phyloP scores from a whole-genome alignment of 148 eudicot species.

The Rhododendron kiyosumense region DNA sequence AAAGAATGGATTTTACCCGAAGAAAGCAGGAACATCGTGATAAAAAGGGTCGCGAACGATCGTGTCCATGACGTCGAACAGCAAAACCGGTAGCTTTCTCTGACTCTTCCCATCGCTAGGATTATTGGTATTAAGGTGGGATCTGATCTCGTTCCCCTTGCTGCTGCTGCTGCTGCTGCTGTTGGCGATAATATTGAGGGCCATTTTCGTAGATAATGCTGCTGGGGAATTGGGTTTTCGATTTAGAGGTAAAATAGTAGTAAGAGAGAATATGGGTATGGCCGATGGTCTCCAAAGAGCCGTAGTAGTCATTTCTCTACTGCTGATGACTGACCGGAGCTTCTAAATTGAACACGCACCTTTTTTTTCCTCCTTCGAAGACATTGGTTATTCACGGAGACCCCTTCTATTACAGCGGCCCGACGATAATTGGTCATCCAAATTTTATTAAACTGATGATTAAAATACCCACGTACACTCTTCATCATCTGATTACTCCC shows the following conservation, averaged over 20 bases:
- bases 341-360: neutral
- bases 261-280: neutral
- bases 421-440: no score
- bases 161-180: neutral
- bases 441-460: no score
- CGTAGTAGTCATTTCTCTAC: neutral
- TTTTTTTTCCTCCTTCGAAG: neutral
- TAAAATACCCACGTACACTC: no score
- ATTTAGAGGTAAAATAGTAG: neutral
- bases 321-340: neutral
- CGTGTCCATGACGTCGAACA: constrained; percentile 93
- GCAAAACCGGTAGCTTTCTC: constrained; percentile 61
- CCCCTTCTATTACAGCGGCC: no score
- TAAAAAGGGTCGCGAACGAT: constrained; percentile 89
- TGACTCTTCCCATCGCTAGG: neutral
- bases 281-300: constrained; percentile 7
- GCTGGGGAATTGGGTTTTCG: neutral
- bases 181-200: neutral
- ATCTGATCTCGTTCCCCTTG: neutral
- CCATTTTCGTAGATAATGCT: neutral
- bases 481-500: no score
- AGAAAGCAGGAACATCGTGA: constrained; percentile 68
- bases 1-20: constrained; percentile 34
- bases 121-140: neutral
- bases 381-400: no score